phyloP scores from a whole-genome alignment of 345 rosid species.

The Salix purpurea region DNA sequence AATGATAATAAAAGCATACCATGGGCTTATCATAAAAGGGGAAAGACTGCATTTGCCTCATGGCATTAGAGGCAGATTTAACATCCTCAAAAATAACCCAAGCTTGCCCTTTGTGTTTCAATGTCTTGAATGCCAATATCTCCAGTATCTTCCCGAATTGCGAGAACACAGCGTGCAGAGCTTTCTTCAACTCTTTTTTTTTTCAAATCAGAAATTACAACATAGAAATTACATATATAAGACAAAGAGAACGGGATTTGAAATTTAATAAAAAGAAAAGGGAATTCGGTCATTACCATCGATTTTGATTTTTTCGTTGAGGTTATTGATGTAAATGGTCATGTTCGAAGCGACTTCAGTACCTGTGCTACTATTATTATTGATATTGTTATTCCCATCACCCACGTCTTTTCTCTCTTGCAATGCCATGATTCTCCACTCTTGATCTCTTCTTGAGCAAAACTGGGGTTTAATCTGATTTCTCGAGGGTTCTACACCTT shows the following conservation, averaged over 20 bases:
- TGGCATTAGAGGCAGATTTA: constrained; percentile 65
- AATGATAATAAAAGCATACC: constrained; percentile 33
- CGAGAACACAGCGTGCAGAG: constrained; percentile 81
- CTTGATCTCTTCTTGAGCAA: not conserved
- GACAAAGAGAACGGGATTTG: not conserved
- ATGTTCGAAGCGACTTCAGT: constrained; percentile 56
- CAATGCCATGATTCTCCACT: constrained; percentile 14
- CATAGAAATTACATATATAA: not conserved
- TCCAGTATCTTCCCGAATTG: constrained; percentile 93
- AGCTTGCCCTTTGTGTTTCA: constrained; percentile 99
- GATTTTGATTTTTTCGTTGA: constrained; percentile 91
- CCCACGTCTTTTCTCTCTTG: constrained; percentile 12
- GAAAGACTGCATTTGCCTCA: constrained; percentile 83
- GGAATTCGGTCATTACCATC: constrained; percentile 45
- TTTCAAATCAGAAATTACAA: not conserved
- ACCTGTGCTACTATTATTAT: constrained; percentile 17
- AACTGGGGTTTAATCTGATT: not conserved
- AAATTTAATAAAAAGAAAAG: not conserved
- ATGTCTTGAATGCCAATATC: constrained; percentile 83
- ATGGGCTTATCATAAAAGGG: constrained; percentile 91
- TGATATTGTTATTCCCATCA: constrained; percentile 16
- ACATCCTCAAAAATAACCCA: constrained; percentile 90
- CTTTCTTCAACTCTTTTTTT: constrained; percentile 76
- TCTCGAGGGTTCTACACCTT: not conserved
- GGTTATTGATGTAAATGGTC: constrained; percentile 93